Conservation (phyloP, 1,139 yeast genomes). For the Yamadazyma trypodendri region DNA sequence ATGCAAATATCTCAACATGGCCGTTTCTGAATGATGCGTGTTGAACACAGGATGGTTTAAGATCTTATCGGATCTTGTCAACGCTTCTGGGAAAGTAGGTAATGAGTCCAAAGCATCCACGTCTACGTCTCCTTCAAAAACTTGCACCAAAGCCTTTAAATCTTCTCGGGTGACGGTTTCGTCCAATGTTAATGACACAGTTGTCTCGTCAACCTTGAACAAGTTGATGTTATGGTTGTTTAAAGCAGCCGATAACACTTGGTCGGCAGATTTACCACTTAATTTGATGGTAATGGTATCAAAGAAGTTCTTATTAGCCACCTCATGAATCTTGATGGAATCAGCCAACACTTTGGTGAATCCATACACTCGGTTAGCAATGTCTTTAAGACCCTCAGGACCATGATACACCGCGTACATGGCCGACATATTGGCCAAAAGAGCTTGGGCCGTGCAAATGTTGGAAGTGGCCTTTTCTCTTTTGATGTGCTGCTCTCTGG, state of each 20-base stretch:
- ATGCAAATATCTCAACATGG: constrained; percentile 88
- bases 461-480: constrained; percentile 97
- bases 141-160: constrained; percentile 51
- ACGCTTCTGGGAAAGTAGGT: constrained; percentile 54
- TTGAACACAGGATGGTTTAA: constrained; percentile 79
- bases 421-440: constrained; percentile 92
- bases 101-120: constrained; percentile 39
- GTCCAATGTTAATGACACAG: constrained; percentile 77
- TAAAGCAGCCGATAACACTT: constrained; percentile 57
- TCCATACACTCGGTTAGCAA: constrained; percentile 77
- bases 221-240: constrained; percentile 67
- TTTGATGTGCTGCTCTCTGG: constrained; percentile 96
- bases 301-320: constrained; percentile 69
- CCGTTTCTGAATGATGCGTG: constrained; percentile 88
- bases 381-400: constrained; percentile 78
- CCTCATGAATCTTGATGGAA: constrained; percentile 47
- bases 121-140: constrained; percentile 47
- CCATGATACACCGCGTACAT: constrained; percentile 98
- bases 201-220: constrained; percentile 60
- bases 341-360: constrained; percentile 71
- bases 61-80: constrained; percentile 61
- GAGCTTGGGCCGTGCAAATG: constrained; percentile 96
- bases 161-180: constrained; percentile 77
- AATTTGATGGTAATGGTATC: constrained; percentile 81
- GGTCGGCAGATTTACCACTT: constrained; percentile 53